Percentiles rank a stretch among this genome's conserved stretches.
Conservation (phyloP, 2,329 filamentous ascomycete genomes). For the Aureobasidium leucospermi region DNA sequence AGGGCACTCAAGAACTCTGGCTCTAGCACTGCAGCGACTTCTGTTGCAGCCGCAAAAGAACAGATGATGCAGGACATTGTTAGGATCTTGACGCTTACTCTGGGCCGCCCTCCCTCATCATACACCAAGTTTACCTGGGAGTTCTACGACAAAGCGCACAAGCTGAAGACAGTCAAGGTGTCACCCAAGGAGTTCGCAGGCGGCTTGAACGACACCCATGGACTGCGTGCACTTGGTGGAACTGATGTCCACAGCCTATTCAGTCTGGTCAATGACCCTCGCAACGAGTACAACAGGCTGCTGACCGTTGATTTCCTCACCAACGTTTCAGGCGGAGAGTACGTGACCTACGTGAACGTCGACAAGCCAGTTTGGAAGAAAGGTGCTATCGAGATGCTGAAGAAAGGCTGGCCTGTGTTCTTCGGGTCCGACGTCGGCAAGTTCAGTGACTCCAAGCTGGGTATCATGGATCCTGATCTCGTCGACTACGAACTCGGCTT, state of each 20-base stretch:
- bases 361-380: slow-evolving; percentile 64
- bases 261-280: slow-evolving; percentile 78
- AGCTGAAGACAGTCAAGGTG: slow-evolving; percentile 53
- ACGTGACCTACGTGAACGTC: slow-evolving; percentile 77
- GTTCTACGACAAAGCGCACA: slow-evolving; percentile 63
- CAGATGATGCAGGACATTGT: slow-evolving; percentile 75
- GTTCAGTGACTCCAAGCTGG: slow-evolving; percentile 58
- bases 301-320: slow-evolving; percentile 72
- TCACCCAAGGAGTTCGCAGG: slow-evolving; percentile 67
- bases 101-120: slow-evolving; percentile 69
- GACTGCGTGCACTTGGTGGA: slow-evolving; percentile 50
- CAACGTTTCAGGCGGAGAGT: slow-evolving; percentile 70
- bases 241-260: slow-evolving; percentile 62
- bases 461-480: slow-evolving; percentile 73
- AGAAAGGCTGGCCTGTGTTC: slow-evolving; percentile 72
- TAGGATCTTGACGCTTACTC: slow-evolving; percentile 69
- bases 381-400: slow-evolving; percentile 69
- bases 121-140: slow-evolving; percentile 70
- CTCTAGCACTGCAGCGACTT: slow-evolving; percentile 29
- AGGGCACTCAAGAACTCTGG: slow-evolving; percentile 46
- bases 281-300: slow-evolving; percentile 64
- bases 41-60: slow-evolving; percentile 52
- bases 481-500: slow-evolving; percentile 81
- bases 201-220: slow-evolving; percentile 55
- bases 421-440: slow-evolving; percentile 86